Evolutionary conservation across 495 filamentous ascomycete genomes (phyloP).

Genomic region (Acidiella bohemica): DNA sequence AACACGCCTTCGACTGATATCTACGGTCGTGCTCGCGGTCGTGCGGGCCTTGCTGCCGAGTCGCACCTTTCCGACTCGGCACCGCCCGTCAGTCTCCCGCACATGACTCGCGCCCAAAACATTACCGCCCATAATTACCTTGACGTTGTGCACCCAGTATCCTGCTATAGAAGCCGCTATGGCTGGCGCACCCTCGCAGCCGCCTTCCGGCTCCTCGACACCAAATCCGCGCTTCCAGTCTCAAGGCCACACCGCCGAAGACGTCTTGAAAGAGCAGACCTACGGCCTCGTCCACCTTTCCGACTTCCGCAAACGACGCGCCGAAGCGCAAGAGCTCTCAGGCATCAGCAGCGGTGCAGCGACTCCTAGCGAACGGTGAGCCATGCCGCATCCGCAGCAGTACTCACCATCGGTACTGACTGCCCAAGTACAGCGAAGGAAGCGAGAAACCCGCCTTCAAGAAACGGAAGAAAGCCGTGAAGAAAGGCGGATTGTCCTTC

Average conservation of each 20-base stretch:
- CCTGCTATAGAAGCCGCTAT: too few relatives aligned
- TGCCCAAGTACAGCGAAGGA: constrained; percentile 36
- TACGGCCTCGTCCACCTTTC: constrained; percentile 83
- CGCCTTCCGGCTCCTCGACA: constrained; percentile 13
- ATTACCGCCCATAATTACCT: too few relatives aligned
- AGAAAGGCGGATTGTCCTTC: constrained; percentile 59
- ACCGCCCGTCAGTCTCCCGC: too few relatives aligned
- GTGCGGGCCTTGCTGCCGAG: too few relatives aligned
- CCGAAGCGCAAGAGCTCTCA: constrained; percentile 75
- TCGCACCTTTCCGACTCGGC: too few relatives aligned
- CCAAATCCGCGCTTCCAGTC: constrained; percentile 51
- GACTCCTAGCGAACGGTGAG: constrained; percentile 34
- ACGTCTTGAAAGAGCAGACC: constrained; percentile 82
- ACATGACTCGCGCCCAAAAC: too few relatives aligned
- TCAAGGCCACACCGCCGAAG: constrained; percentile 69
- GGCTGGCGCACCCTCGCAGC: constrained; percentile 10
- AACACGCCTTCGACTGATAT: too few relatives aligned
- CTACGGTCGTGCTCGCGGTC: too few relatives aligned
- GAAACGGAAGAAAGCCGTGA: constrained; percentile 53
- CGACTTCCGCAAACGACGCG: constrained; percentile 94
- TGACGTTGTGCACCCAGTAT: too few relatives aligned
- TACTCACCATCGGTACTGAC: constrained; percentile 36
- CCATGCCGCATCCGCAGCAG: constrained; percentile 10
- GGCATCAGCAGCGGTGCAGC: constrained; percentile 38
- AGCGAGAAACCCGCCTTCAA: constrained; percentile 35